Percentiles rank a stretch among this genome's conserved stretches.
Conservation (phyloP, 352 stramenopile species). For the Phytophthora sansomeana region DNA sequence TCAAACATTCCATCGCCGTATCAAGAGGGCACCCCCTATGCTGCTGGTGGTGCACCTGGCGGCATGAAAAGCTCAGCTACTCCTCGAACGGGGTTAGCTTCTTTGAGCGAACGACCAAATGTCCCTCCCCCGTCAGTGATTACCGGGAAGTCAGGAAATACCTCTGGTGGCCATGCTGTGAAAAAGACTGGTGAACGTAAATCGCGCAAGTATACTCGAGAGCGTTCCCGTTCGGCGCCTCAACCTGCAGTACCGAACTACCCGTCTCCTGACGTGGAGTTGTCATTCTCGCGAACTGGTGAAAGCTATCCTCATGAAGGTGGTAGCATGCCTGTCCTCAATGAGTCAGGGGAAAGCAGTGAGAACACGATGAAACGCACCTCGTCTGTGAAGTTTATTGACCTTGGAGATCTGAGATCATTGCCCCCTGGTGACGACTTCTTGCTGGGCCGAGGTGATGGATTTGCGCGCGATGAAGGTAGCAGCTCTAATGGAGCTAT, state of each 20-base stretch:
- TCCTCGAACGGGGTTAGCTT: conserved; percentile 74
- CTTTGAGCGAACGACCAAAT: conserved; percentile 66
- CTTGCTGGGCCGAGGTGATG: conserved; percentile 34
- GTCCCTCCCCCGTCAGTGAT: conserved; percentile 25
- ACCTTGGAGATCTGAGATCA: conserved; percentile 64
- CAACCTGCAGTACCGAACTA: conserved; percentile 42
- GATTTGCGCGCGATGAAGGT: conserved; percentile 51
- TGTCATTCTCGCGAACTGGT: conserved; percentile 22
- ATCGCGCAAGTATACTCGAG: conserved; percentile 45
- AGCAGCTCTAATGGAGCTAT: conserved; percentile 65
- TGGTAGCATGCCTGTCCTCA: conserved; percentile 28
- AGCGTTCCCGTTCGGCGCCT: conserved; percentile 66
- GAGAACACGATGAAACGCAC: conserved; percentile 39
- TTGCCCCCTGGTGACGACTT: conserved; percentile 46
- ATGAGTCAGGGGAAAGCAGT: conserved; percentile 27
- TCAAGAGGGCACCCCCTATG: conserved; percentile 54
- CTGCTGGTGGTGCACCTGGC: conserved; percentile 43
- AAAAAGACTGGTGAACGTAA: conserved; percentile 44
- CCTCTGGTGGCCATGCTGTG: neutral
- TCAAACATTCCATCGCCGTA: conserved; percentile 65
- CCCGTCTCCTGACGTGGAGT: conserved; percentile 16
- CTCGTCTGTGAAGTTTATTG: conserved; percentile 58
- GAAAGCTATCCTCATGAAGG: conserved; percentile 23
- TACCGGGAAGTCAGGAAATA: conserved; percentile 24
- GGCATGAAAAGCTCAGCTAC: conserved; percentile 63